Percentiles rank a stretch among this genome's conserved stretches.
Conservation (phyloP, 441 rosid species). For the Populus hybrid region DNA sequence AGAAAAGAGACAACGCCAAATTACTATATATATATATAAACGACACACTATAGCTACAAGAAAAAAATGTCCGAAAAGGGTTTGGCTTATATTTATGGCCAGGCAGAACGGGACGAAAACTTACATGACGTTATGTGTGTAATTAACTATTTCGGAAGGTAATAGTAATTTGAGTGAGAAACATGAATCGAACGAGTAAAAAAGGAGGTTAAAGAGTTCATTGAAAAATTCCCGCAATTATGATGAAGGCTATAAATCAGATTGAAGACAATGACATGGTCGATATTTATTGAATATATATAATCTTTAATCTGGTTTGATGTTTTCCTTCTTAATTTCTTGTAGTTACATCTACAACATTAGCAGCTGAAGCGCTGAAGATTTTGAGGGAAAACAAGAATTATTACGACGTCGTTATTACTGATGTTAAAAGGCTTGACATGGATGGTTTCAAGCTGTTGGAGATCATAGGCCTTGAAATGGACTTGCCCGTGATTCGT, state of each 20-base stretch:
- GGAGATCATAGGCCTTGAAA: neutral
- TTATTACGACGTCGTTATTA: neutral
- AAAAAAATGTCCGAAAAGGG: too few species aligned
- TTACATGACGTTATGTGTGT: too few species aligned
- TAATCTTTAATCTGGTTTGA: too few species aligned
- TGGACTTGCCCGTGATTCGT: neutral
- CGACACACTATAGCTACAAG: too few species aligned
- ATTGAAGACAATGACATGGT: neutral
- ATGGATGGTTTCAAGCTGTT: neutral
- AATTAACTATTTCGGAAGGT: neutral
- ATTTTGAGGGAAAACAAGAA: neutral
- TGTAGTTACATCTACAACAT: neutral
- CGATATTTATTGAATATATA: neutral
- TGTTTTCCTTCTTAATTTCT: neutral
- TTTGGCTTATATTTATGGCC: too few species aligned
- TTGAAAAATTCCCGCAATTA: neutral
- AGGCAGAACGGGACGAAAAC: too few species aligned
- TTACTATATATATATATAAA: too few species aligned
- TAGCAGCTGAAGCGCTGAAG: neutral
- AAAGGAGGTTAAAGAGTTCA: too few species aligned
- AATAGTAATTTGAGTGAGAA: neutral
- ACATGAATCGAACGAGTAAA: too few species aligned
- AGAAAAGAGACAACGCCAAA: too few species aligned
- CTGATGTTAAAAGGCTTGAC: neutral
- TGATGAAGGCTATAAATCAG: neutral